These are phyloP conservation scores for Amaranthus cruentus DNA, from an alignment of 148 eudicot genomes.

Conservation along the genomic window DNA sequence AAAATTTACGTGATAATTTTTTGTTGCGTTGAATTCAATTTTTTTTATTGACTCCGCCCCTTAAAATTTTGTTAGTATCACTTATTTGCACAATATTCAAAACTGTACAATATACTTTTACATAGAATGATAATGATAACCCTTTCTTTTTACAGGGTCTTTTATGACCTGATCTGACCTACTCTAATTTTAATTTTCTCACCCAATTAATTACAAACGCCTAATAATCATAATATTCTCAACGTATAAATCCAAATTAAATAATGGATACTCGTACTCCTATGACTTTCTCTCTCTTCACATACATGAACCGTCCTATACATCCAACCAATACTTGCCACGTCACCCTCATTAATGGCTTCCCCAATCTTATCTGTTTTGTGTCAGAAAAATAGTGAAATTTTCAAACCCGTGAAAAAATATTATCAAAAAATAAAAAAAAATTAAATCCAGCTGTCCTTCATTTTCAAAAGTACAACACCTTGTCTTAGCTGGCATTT, in stretches of 20 bases:
- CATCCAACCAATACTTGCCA: slow-evolving; percentile 4
- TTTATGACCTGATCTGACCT: no score
- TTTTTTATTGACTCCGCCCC: no score
- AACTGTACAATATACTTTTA: no score
- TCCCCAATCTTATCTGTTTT: neutral
- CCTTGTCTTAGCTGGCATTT: slow-evolving; percentile 11
- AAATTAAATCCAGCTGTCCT: slow-evolving; percentile 15
- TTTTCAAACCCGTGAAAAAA: slow-evolving; percentile 14
- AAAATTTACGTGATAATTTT: no score
- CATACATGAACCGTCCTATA: slow-evolving; percentile 12
- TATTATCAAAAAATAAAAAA: no score
- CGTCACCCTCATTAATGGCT: neutral
- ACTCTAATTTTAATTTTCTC: neutral
- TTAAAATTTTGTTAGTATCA: no score
- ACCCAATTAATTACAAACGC: slow-evolving; percentile 8
- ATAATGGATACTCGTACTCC: neutral
- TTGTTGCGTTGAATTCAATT: no score
- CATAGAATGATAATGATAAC: no score
- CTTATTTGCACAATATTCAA: no score
- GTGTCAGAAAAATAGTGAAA: slow-evolving; percentile 12
- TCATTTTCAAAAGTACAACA: slow-evolving; percentile 6
- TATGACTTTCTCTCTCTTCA: neutral
- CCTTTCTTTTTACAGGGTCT: no score
- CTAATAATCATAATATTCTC: no score
- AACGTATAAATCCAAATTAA: neutral